Evolutionary conservation across 495 filamentous ascomycete genomes (phyloP), one percentile per base, ranked within the genome.

Genomic region (Terfezia claveryi): DNA sequence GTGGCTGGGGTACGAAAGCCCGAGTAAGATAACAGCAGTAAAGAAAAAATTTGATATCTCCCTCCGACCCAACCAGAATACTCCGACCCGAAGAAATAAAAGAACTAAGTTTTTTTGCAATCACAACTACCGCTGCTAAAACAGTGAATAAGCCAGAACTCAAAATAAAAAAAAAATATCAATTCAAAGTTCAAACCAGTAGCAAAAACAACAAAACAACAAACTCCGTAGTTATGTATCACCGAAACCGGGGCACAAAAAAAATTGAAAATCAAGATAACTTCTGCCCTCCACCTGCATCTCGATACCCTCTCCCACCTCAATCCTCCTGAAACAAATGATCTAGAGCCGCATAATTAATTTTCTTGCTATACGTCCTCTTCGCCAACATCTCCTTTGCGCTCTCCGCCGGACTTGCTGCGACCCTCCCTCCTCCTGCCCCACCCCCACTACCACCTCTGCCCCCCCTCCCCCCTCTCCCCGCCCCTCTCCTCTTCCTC

Each of bases 271-370:
- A 46, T 20, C 2, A 44, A 44, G 2, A 44, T 11, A 44, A 44
- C 41, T 14, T 46, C 12, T 8, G 2, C 41, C 12, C 41, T 20
- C 41, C 17, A 46, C 41, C 41, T 0, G 3, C 41, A 4, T 14
- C 12, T 16, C 38, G 38, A 44, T n/a, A n/a, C 41, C 41, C 2
- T 7, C 2, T 17, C 41, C n/a, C 36, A 50, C 58, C 23, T 54
- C 56, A 50, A 23, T 62, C 64, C 7, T 64, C 63, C 7, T 72
- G 69, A 41, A 77, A 76, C 20, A 81, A 69, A 36, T 66, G 70
- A 54, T 80, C 74, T 36, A 86, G 74, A 11, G 77, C 73, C 46
- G 78, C 78, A 63, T 92, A 93, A 56, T 93, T 86, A 59, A 94
- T 86, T 61, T 85, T 83, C 64, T 80, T 86, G 60, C 78, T 84